phyloP scores from a whole-genome alignment of 495 filamentous ascomycete species.

The Chaetomium fimeti region DNA sequence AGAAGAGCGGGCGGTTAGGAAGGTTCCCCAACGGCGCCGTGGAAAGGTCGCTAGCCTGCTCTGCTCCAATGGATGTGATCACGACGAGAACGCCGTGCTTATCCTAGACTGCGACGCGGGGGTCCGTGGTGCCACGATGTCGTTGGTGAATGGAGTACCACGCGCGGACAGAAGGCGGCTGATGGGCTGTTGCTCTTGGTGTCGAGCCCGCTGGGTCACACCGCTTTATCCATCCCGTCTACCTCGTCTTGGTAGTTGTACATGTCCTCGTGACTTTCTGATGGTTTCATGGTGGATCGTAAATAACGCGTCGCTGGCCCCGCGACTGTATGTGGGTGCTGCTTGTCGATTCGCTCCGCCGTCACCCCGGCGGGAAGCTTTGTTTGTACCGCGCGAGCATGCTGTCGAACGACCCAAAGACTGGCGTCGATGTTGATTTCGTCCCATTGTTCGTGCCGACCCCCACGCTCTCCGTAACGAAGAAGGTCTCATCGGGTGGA shows the following conservation, averaged over 20 bases:
- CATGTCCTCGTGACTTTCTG: not conserved
- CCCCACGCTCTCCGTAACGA: slow-evolving; percentile 24
- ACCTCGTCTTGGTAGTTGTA: not conserved
- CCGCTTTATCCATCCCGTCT: not conserved
- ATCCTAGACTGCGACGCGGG: not conserved
- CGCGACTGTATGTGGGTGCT: not conserved
- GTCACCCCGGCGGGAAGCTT: not conserved
- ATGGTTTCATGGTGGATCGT: not conserved
- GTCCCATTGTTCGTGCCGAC: not conserved
- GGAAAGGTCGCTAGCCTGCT: not conserved
- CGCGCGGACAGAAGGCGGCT: not conserved
- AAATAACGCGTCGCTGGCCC: not conserved
- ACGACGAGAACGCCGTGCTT: not conserved
- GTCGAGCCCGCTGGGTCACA: too few species aligned
- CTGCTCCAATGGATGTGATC: too few species aligned
- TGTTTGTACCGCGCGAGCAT: slow-evolving; percentile 7
- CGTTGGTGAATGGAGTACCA: not conserved
- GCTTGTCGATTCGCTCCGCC: not conserved
- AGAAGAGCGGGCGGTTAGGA: not conserved
- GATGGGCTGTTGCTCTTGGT: not conserved
- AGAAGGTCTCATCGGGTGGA: slow-evolving; percentile 21
- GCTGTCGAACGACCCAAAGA: slow-evolving; percentile 15
- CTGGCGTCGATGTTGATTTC: not conserved
- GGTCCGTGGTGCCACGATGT: not conserved
- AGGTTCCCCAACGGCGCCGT: not conserved